Base-by-base conservation (phyloP, 768 basidiomycete genomes). In the Gloeopeniophorella convolvens region DNA sequence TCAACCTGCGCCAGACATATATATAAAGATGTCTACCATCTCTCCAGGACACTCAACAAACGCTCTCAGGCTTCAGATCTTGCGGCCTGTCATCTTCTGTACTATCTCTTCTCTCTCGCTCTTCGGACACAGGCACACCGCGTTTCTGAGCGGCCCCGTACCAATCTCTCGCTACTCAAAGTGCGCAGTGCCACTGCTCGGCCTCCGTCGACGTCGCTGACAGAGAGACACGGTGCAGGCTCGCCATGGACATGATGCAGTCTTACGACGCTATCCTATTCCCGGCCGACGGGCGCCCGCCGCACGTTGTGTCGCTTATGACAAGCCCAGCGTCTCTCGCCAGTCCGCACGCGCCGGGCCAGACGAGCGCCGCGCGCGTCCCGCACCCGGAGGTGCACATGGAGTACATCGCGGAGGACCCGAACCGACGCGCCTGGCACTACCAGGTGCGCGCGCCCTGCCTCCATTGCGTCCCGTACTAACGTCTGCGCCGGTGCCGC, bases 341-440 rank as follows among this genome's bases (percentile, higher is more conserved):
- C 27, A 34, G 44, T 37, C 60, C 45, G 51, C 58, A 42, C 57
- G 59, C 42, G 16, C 54, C 48, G 9, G 42, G 47, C 3, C 48
- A 47, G 30, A 32, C 45, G 46, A 71, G 71, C 36, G 63, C 68
- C 27, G 68, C 79, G 39, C 80, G 82, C 45, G 76, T 86, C 72
- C 88, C 88, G 0, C 88, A 90, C 64, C 88, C 88, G 10, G 86
- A 89, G 65, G 77, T 86, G 34, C 79, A 85, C 62, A 90, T 90
- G 87, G 85, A 89, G 66, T 85, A 83, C 66, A 81, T 90, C 59
- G 85, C 84, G 61, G 85, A 89, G 67, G 76, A 78, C 45, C 72
- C 78, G 51, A 82, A 81, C 27, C 67, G 78, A 15, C 75, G 80
- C 50, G 77, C 81, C 13, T 89, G 87, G 86, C 76, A 77, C 60